A percentile compares a stretch with the other conserved stretches of the same genome.
phyloP scores from a whole-genome alignment of 805 yeast species.

The Candida orba region DNA sequence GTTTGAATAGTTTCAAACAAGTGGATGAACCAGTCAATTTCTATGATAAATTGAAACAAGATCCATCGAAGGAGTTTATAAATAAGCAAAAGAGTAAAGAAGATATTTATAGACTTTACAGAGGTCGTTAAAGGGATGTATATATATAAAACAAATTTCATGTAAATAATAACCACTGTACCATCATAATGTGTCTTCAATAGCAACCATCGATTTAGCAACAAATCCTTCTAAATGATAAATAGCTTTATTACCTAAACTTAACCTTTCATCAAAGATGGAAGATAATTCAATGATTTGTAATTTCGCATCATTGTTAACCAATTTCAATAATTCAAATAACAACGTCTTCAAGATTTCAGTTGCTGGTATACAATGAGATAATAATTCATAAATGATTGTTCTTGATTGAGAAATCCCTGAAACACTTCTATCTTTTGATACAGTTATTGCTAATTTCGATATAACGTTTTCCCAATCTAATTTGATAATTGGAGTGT shows the following conservation, averaged over 20 bases:
- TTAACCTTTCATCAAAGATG: conserved; percentile 74
- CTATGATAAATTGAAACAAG: conserved; percentile 42
- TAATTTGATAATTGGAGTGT: conserved; percentile 54
- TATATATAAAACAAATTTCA: conserved; percentile 1
- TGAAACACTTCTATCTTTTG: conserved; percentile 57
- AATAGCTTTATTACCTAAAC: conserved; percentile 81
- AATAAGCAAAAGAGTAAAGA: conserved; percentile 45
- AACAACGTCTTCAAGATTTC: conserved; percentile 61
- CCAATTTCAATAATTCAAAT: conserved; percentile 35
- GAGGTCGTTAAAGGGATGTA: conserved; percentile 51
- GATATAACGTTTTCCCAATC: conserved; percentile 88
- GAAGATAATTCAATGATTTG: conserved; percentile 55
- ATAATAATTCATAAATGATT: conserved; percentile 70
- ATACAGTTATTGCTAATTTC: conserved; percentile 53
- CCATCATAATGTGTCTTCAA: conserved; percentile 35
- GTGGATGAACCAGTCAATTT: conserved; percentile 41
- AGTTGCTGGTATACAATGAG: conserved; percentile 91
- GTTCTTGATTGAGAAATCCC: conserved; percentile 50
- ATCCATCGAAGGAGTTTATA: conserved; percentile 60
- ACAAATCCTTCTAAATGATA: conserved; percentile 93
- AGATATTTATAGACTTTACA: conserved; percentile 49
- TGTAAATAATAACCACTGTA: not conserved
- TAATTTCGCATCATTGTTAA: conserved; percentile 27
- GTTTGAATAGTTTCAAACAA: conserved; percentile 49
- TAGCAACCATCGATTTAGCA: conserved; percentile 76